Evolutionary conservation across 2,329 filamentous ascomycete species (phyloP).

Genomic region (Didymella arachidicola): DNA sequence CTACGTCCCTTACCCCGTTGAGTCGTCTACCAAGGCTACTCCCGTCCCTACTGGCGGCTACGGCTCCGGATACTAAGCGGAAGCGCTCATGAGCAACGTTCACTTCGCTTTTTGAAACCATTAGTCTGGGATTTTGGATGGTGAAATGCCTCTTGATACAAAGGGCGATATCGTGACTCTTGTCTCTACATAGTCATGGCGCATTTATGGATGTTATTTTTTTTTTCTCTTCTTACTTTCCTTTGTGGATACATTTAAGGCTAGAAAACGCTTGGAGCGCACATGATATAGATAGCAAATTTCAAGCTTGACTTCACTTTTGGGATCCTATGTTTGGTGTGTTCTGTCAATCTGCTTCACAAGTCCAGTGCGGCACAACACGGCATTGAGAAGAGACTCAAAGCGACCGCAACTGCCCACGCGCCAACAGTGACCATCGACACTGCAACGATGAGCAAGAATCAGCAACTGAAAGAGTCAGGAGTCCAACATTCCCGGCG

Average conservation of each 20-base stretch:
- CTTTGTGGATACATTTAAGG: conserved; percentile 22
- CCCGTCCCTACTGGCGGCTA: conserved; percentile 30
- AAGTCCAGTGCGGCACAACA: neutral
- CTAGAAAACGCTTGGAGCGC: conserved; percentile 15
- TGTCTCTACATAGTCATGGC: conserved; percentile 37
- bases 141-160: conserved; percentile 11
- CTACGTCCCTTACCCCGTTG: conserved; percentile 17
- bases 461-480: neutral
- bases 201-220: conserved; percentile 23
- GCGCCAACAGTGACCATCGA: neutral
- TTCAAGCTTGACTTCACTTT: neutral
- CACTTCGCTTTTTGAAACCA: conserved; percentile 13
- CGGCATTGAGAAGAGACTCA: neutral
- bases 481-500: neutral
- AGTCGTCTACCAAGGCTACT: conserved; percentile 14
- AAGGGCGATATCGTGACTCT: conserved; percentile 14
- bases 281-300: conserved; percentile 3
- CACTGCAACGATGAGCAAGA: neutral
- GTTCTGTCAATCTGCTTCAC: neutral
- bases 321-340: neutral
- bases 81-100: conserved; percentile 1
- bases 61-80: conserved; percentile 26
- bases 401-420: neutral
- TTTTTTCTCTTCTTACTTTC: conserved; percentile 18
- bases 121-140: conserved; percentile 11